These are phyloP conservation scores for Tolypocladium paradoxum DNA, from an alignment of 2,329 filamentous ascomycete species.

Conservation along the genomic window DNA sequence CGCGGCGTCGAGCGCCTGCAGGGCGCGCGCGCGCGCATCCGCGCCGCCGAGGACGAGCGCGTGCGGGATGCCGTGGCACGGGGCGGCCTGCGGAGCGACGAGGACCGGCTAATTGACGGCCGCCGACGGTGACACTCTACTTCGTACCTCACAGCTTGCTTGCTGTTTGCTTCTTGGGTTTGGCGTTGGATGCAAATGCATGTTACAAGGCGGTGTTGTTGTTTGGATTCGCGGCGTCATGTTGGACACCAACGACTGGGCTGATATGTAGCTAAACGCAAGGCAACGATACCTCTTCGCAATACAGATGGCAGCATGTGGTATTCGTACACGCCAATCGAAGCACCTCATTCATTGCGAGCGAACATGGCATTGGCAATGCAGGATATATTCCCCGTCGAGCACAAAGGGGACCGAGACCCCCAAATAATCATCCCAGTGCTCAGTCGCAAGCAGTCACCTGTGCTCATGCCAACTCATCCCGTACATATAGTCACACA, in stretches of 20 bases:
- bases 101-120: conserved; percentile 31
- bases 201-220: not conserved
- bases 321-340: not conserved
- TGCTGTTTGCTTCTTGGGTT: not conserved
- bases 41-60: conserved; percentile 47
- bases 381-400: not conserved
- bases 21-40: conserved; percentile 46
- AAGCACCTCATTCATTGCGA: not conserved
- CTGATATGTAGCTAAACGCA: too few species aligned
- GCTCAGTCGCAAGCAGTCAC: not conserved
- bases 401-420: not conserved
- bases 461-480: not conserved
- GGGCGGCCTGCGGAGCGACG: conserved; percentile 28
- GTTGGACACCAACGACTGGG: not conserved
- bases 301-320: not conserved
- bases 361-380: not conserved
- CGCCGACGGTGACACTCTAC: conserved; percentile 2
- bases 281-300: not conserved
- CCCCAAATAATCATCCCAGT: not conserved
- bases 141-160: not conserved
- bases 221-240: not conserved
- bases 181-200: not conserved
- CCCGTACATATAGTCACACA: not conserved
- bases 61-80: conserved; percentile 40
- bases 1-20: too few species aligned